Evolutionary conservation across 768 basidiomycete genomes (phyloP).

Genomic region (Trametes sanguinea): DNA sequence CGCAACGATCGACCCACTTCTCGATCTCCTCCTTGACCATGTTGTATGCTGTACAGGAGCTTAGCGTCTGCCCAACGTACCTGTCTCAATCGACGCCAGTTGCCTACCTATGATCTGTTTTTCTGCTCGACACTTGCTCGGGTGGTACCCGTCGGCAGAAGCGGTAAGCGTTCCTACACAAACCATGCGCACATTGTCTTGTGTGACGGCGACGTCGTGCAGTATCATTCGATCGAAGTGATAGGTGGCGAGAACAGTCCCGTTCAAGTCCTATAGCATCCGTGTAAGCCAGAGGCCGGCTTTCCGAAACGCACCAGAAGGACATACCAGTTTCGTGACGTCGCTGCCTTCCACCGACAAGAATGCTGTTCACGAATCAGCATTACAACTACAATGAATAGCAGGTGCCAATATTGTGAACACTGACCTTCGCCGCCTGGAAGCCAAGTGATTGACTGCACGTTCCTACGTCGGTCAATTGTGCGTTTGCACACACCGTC

Average conservation of each 20-base stretch:
- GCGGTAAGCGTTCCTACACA: conserved; percentile 68
- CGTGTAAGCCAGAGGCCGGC: too few relatives aligned
- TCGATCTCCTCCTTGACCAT: conserved; percentile 65
- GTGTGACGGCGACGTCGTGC: conserved; percentile 71
- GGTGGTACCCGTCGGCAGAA: conserved; percentile 62
- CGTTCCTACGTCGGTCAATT: conserved; percentile 54
- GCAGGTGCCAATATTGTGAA: too few relatives aligned
- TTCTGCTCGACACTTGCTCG: conserved; percentile 69
- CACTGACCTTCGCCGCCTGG: conserved; percentile 57
- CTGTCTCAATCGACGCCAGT: too few relatives aligned
- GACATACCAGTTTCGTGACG: conserved; percentile 59
- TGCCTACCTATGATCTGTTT: conserved; percentile 71
- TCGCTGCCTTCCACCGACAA: conserved; percentile 67
- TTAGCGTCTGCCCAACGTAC: neutral
- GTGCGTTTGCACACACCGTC: conserved; percentile 69
- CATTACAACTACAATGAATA: neutral
- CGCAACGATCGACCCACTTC: conserved; percentile 45
- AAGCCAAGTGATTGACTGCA: conserved; percentile 72
- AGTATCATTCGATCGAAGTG: conserved; percentile 62
- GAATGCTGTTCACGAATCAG: conserved; percentile 47
- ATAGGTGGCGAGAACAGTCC: conserved; percentile 59
- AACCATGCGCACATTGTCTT: conserved; percentile 62
- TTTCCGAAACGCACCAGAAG: neutral
- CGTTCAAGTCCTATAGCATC: conserved; percentile 52
- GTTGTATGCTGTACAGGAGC: conserved; percentile 56